phyloP scores from a whole-genome alignment of 352 stramenopile genomes.

The Phytophthora rubi region DNA sequence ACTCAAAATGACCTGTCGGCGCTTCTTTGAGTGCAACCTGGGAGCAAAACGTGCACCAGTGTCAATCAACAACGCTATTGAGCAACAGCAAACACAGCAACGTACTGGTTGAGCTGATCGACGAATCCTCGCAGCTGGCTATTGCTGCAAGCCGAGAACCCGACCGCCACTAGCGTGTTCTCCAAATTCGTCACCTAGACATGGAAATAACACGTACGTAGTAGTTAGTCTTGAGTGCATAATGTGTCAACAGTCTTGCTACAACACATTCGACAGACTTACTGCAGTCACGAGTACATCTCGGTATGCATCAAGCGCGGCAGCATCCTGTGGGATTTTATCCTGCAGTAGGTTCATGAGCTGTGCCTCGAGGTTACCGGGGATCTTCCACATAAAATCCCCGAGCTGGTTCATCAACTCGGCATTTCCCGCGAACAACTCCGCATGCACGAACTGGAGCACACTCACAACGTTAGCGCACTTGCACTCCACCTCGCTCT shows the following conservation, averaged over 20 bases:
- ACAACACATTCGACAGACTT: constrained; percentile 3
- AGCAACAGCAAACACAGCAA: background rate
- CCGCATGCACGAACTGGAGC: constrained; percentile 61
- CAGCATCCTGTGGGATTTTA: constrained; percentile 70
- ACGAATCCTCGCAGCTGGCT: constrained; percentile 67
- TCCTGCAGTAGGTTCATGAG: constrained; percentile 68
- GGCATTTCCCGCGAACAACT: constrained; percentile 50
- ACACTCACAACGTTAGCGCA: constrained; percentile 53
- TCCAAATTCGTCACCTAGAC: constrained; percentile 58
- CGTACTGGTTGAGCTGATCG: constrained; percentile 69
- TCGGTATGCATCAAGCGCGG: constrained; percentile 55
- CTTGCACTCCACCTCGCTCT: constrained; percentile 42
- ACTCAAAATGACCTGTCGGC: constrained; percentile 63
- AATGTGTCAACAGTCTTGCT: background rate
- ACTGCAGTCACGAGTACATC: constrained; percentile 52
- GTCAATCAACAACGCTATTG: background rate
- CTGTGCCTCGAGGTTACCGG: constrained; percentile 72
- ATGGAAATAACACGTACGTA: background rate
- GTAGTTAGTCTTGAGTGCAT: background rate
- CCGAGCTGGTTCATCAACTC: constrained; percentile 61
- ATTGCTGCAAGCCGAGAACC: constrained; percentile 55
- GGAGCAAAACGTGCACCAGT: background rate
- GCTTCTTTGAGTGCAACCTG: constrained; percentile 77
- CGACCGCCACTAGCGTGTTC: constrained; percentile 51
- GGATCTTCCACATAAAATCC: constrained; percentile 74